Percentiles rank a stretch among this genome's conserved stretches.
These are phyloP conservation scores for Rhodomyrtus psidioides DNA, from an alignment of 441 rosid genomes.

Conservation along the genomic window DNA sequence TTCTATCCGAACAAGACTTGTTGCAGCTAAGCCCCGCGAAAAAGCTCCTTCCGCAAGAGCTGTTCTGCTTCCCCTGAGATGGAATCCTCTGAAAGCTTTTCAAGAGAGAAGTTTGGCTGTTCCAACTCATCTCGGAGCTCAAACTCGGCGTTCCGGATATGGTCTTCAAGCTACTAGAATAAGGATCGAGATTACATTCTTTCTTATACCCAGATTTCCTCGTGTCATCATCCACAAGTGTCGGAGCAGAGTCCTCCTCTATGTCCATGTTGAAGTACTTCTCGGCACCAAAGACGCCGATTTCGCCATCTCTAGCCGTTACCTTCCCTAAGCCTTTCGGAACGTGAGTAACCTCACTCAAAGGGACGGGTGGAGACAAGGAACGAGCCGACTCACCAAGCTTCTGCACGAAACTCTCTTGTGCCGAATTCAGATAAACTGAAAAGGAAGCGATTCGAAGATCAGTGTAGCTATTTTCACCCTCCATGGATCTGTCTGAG, in stretches of 20 bases:
- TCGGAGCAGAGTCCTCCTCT: slow-evolving; percentile 12
- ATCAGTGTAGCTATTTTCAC: slow-evolving; percentile 22
- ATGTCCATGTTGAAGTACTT: slow-evolving; percentile 58
- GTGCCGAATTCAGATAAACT: slow-evolving; percentile 27
- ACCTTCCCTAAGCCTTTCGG: slow-evolving; percentile 21
- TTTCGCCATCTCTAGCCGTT: slow-evolving; percentile 34
- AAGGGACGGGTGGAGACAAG: slow-evolving; percentile 21
- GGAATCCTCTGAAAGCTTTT: slow-evolving; percentile 16
- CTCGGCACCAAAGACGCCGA: slow-evolving; percentile 66
- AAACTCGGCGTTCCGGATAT: slow-evolving; percentile 50
- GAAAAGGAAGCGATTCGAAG: slow-evolving; percentile 58
- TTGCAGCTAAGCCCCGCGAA: slow-evolving; percentile 54
- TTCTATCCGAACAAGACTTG: slow-evolving; percentile 50
- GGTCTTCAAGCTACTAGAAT: slow-evolving; percentile 23
- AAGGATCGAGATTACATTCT: slow-evolving; percentile 24
- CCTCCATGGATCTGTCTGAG: slow-evolving; percentile 32
- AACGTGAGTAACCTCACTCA: slow-evolving; percentile 22
- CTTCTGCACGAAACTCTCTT: slow-evolving; percentile 29
- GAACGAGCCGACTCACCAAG: slow-evolving; percentile 21
- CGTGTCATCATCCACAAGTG: neutral
- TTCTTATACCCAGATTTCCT: slow-evolving; percentile 10
- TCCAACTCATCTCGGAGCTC: slow-evolving; percentile 60
- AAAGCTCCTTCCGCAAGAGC: slow-evolving; percentile 34
- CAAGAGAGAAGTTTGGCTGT: slow-evolving; percentile 46
- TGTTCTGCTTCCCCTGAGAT: slow-evolving; percentile 25